Base-by-base conservation (phyloP, 2,329 filamentous ascomycete genomes). In the Pseudogymnoascus sp. region DNA sequence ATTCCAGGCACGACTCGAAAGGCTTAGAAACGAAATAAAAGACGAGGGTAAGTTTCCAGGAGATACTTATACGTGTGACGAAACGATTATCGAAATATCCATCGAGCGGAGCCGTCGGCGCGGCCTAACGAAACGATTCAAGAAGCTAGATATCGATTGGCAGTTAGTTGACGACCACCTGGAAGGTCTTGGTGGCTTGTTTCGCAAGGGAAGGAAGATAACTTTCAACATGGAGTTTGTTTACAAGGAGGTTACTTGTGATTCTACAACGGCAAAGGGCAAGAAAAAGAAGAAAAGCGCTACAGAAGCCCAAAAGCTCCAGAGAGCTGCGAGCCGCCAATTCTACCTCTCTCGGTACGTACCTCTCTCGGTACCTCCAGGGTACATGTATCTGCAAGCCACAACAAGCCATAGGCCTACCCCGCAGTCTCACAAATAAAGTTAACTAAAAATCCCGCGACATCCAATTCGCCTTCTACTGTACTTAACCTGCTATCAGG, bases 141-240 rank as follows among this genome's bases (percentile, higher is more conserved):
- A 67, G 66, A 67, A 67, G 64, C 63, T 67, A 8, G 60, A 65
- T 61, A 70, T 70, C 51, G 61, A 70, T 61, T 68, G 48, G 66
- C 51, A 66, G 39, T 36, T 54, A 28, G 34, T 71, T 31, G 62
- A 71, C 36, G 23, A 68, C 25, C 43, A 69, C 63, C n/a, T 69
- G 39, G 61, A 69, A 65, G 60, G 67, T 64, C 66, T 68, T 31
- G 25, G 66, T 67, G 62, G 65, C 65, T 68, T 67, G 61, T 68
- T 69, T 63, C 65, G 64, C 31, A 68, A 63, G 36, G 54, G 65
- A 39, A 64, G 64, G 66, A 68, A 66, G 34, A 69, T 69, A 68
- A 67, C 57, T 23, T 41, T 68, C 23, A 67, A 57, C 54, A 65
- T 68, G 63, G 62, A 68, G 62, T 67, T 68, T 65, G 60, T 68